Conservation (phyloP, 1,284 basidiomycete species). For the Puccinia triticina region DNA sequence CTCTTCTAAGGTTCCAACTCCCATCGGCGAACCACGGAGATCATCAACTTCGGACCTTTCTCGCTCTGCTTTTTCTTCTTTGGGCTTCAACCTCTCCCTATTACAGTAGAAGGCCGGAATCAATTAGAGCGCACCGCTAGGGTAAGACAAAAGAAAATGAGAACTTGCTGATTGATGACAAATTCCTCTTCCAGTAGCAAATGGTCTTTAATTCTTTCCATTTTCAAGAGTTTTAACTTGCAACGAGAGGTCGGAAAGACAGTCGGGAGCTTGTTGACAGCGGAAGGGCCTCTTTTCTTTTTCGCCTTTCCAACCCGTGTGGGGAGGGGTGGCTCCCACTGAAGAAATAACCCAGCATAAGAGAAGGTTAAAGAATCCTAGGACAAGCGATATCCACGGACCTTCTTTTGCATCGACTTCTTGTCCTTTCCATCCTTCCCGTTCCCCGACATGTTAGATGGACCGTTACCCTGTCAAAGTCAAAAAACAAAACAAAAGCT, state of each 20-base stretch:
- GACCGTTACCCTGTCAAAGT: conserved; percentile 49
- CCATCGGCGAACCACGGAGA: conserved; percentile 92
- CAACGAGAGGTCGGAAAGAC: conserved; percentile 95
- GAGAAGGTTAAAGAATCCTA: background rate
- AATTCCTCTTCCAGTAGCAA: conserved; percentile 81
- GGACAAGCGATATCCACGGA: background rate
- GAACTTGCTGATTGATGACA: conserved; percentile 48
- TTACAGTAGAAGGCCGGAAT: background rate
- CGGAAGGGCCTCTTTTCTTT: conserved; percentile 80
- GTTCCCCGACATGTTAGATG: conserved; percentile 47
- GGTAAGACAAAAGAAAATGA: background rate
- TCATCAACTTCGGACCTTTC: conserved; percentile 93
- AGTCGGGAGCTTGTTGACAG: conserved; percentile 86
- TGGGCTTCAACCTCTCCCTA: conserved; percentile 59
- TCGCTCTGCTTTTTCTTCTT: conserved; percentile 94
- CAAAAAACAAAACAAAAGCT: background rate
- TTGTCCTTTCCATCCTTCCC: conserved; percentile 52
- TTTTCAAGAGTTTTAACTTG: conserved; percentile 91
- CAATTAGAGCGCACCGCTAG: background rate
- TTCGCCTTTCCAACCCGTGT: conserved; percentile 91
- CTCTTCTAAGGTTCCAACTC: conserved; percentile 94
- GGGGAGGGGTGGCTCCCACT: conserved; percentile 98
- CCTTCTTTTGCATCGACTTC: conserved; percentile 50
- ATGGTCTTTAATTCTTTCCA: conserved; percentile 97
- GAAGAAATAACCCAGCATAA: conserved; percentile 63